Base-by-base conservation (phyloP, 805 yeast species). In the Kuraishia ogatae region DNA sequence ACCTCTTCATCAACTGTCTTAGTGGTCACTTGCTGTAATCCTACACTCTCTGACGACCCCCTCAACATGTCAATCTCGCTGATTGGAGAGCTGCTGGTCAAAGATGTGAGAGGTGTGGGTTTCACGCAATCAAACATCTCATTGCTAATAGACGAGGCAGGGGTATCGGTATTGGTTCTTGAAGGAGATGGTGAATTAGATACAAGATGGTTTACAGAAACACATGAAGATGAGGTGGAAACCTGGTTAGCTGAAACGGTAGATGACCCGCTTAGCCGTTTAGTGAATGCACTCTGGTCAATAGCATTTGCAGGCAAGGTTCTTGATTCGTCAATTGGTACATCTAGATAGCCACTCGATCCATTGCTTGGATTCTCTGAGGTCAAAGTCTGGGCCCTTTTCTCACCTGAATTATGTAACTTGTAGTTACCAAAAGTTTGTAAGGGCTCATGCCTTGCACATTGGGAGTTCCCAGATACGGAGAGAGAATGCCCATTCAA, bases 181-280 rank as follows among this genome's bases (percentile, higher is more conserved):
- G 55, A 53, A 10, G 58, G 59, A 7, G 55, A 51, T 2, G 58
- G 55, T 7, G 52, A 46, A 24, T 50, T 50, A 50, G 54, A 22
- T 50, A 26, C 50, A 48, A n/a, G 13, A 3, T 35, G 53, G 50
- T 28, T 53, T 39, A 54, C 48, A 5, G 57, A 52, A 13, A 51
- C 48, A 11, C 57, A 53, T 28, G 62, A 58, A 20, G 62, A 59
- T 19, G 59, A 50, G 5, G 57, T 51, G 8, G 57, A 55, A 2
- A 29, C 17, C 19, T 55, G 54, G 28, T 53, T 53, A 7, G 51
- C 48, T 6, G 59, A 53, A 20, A 62, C 58, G 8, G 66, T 60
- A 5, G 66, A 62, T 11, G 66, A 60, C 7, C 64, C 60, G 22
- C 57, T 58, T 15, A 62, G 50, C 2, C 56, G 53, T 17, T 61